Conservation (phyloP, 2,329 filamentous ascomycete species). For the Paraphaeosphaeria sporulosa region DNA sequence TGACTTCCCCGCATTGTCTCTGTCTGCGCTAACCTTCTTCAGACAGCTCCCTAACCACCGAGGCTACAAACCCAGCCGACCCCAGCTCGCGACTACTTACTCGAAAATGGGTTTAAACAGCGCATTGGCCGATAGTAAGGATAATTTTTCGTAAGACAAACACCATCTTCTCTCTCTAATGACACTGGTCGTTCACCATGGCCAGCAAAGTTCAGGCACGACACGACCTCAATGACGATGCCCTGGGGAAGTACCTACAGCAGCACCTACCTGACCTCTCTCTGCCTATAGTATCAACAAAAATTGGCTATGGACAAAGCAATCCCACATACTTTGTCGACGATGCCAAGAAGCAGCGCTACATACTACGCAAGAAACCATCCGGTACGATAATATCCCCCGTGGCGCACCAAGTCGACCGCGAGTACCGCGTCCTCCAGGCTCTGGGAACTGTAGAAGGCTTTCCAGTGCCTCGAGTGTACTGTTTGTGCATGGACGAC, state of each 20-base stretch:
- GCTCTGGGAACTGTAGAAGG: slow-evolving; percentile 75
- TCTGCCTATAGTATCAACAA: slow-evolving; percentile 40
- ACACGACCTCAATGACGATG: slow-evolving; percentile 41
- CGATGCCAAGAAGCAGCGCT: slow-evolving; percentile 68
- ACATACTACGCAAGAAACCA: slow-evolving; percentile 94
- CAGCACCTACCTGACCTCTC: slow-evolving; percentile 34
- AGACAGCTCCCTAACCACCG: slow-evolving; percentile 22
- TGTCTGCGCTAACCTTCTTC: background rate
- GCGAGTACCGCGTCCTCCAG: slow-evolving; percentile 88
- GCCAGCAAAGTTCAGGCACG: background rate
- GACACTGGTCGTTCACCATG: background rate
- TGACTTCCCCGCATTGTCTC: background rate
- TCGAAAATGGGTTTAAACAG: slow-evolving; percentile 60
- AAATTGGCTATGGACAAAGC: slow-evolving; percentile 97
- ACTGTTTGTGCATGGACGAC: slow-evolving; percentile 84
- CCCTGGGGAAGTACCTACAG: slow-evolving; percentile 38
- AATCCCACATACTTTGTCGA: slow-evolving; percentile 95
- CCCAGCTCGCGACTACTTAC: background rate
- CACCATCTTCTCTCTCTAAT: background rate
- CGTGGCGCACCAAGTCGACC: slow-evolving; percentile 93
- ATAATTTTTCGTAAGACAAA: background rate
- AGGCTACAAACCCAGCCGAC: background rate
- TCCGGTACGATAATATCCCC: slow-evolving; percentile 89
- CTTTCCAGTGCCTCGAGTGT: slow-evolving; percentile 84
- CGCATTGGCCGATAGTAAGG: no score